Evolutionary conservation across 148 eudicot species (phyloP).

Genomic region (Amaranthus hypochondriacus): DNA sequence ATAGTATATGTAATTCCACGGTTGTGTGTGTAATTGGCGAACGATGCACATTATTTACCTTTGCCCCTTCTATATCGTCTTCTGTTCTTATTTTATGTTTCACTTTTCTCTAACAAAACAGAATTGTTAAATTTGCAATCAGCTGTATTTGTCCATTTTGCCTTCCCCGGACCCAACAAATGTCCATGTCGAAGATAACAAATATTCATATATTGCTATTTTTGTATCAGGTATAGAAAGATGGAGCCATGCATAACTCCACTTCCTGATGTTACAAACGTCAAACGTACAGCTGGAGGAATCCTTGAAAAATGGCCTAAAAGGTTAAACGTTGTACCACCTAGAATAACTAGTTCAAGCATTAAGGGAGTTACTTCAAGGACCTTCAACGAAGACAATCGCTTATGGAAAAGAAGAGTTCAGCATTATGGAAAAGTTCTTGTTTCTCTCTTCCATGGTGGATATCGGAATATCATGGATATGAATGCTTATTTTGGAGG

Average conservation of each 20-base stretch:
- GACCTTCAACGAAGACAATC: constrained; percentile 45
- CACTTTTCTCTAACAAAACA: too few relatives aligned
- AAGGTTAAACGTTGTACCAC: constrained; percentile 46
- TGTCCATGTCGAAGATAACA: not conserved
- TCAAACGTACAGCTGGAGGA: constrained; percentile 45
- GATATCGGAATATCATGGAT: constrained; percentile 60
- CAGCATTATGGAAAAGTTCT: constrained; percentile 41
- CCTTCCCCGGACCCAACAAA: not conserved
- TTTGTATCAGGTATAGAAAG: constrained; percentile 38
- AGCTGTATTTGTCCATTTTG: not conserved
- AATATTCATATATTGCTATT: not conserved
- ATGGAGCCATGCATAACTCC: constrained; percentile 50
- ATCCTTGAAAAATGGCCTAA: constrained; percentile 61
- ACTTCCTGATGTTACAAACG: constrained; percentile 36
- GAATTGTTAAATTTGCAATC: not conserved
- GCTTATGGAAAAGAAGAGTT: constrained; percentile 52
- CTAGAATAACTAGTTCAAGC: constrained; percentile 36
- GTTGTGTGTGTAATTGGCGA: too few relatives aligned
- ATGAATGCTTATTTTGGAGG: constrained; percentile 78
- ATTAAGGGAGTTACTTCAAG: constrained; percentile 27
- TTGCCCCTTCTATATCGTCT: too few relatives aligned
- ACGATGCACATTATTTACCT: too few relatives aligned
- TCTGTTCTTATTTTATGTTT: too few relatives aligned
- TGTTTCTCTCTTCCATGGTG: constrained; percentile 32
- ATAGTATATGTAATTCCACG: too few relatives aligned